Evolutionary conservation across 2,329 filamentous ascomycete species (phyloP), one percentile per base, ranked within the genome.

Genomic region (Epicoccum sorghinum): DNA sequence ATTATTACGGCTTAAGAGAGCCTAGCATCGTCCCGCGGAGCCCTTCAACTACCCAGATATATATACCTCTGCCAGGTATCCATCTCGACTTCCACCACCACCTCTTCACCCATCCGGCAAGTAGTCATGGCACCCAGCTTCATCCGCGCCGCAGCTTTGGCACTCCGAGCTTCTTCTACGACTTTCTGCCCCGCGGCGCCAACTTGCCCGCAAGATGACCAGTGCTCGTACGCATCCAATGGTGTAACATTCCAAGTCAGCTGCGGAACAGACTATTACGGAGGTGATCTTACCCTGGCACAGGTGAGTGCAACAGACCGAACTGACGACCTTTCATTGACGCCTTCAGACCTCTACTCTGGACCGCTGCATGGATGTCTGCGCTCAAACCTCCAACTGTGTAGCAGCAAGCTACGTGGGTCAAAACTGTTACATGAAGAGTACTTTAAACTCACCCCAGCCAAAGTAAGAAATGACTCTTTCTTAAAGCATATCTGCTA

Each of bases 361-460:
- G 13, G 25, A 35, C 3, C 3, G 3, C 7, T 52, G 48, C 10
- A n/a, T 52, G 41, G 32, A 13, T 6, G 29, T 22, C 22, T 52
- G 48, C 18, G 22, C 41, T 3, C 22, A 7, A 3, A 45, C 25
- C 1, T 27, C n/a, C 4, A n/a, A 12, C 2, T 52, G 48, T n/a
- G 41, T 45, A 4, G 48, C 41, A 8, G 42, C 18, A 7, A 52
- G 48, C 41, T 52, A 52, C 22, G 41, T 52, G 12, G 36, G 35
- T 23, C 14, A 18, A n/a, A 42, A 52, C 13, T 52, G 41, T 10
- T 52, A 52, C 22, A 13, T 52, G 48, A 46, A 52, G 30, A 13
- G 12, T 2, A 37, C 14, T 1, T 35, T 46, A 4, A 18, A 7
- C 3, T 12, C 41, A n/a, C 25, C 35, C 12, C 25, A 30, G 30